Evolutionary conservation across 176 grass and related monocot species (phyloP).

Genomic region (Triticum turgidum): DNA sequence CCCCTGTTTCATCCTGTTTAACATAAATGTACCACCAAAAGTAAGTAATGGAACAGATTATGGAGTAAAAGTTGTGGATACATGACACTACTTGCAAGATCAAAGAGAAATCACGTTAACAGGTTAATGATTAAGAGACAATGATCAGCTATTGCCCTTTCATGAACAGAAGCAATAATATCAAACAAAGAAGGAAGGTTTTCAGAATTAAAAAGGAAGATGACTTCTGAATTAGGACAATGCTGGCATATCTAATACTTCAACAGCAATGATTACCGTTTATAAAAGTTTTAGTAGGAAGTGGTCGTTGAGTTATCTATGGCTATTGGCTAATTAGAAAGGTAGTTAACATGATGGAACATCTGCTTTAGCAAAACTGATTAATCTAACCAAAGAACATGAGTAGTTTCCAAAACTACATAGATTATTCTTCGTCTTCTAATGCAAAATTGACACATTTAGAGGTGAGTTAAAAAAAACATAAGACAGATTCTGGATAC

Average conservation of each 20-base stretch:
- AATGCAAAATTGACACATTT: neutral
- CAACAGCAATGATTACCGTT: slow-evolving; percentile 33
- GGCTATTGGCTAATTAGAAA: slow-evolving; percentile 6
- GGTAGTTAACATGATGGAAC: neutral
- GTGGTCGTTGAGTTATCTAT: slow-evolving; percentile 26
- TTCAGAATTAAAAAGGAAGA: slow-evolving; percentile 33
- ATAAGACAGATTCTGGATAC: neutral
- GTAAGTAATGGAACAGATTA: slow-evolving; percentile 13
- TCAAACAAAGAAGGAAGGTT: neutral
- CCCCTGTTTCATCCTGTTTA: slow-evolving; percentile 93
- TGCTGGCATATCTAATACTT: slow-evolving; percentile 18
- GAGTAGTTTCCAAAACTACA: slow-evolving; percentile 19
- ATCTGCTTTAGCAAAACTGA: neutral
- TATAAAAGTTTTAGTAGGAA: slow-evolving; percentile 14
- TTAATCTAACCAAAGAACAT: neutral
- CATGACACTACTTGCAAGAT: slow-evolving; percentile 9
- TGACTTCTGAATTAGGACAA: slow-evolving; percentile 44
- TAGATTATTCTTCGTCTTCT: neutral
- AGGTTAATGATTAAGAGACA: slow-evolving; percentile 9
- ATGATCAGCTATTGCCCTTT: neutral
- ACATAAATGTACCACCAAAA: slow-evolving; percentile 9
- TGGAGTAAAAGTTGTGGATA: neutral
- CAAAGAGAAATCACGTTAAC: slow-evolving; percentile 8
- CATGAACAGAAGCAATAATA: slow-evolving; percentile 21
- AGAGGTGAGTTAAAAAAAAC: neutral